Conservation (phyloP, 2,329 filamentous ascomycete species). For the Fusarium torulosum region DNA sequence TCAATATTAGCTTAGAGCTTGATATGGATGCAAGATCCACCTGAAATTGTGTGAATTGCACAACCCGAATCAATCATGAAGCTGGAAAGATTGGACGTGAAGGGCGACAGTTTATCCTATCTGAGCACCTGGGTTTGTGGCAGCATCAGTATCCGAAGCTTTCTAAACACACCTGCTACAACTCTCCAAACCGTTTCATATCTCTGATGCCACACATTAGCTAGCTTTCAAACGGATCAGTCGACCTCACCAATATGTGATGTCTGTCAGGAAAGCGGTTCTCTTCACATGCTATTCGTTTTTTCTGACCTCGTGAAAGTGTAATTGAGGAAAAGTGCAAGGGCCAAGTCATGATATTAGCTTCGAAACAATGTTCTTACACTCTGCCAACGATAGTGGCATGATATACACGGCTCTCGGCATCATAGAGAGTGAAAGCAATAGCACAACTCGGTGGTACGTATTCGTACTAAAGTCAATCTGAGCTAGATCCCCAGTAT, state of each 20-base stretch:
- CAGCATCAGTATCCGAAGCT: not conserved
- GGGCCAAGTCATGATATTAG: slow-evolving; percentile 3
- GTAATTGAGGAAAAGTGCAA: not conserved
- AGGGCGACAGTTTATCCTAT: not conserved
- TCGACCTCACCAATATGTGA: not conserved
- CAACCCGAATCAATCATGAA: not conserved
- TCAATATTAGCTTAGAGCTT: not conserved
- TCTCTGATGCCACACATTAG: not conserved
- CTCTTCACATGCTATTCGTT: not conserved
- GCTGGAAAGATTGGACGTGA: not conserved
- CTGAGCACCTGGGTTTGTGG: not conserved
- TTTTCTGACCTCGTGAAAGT: not conserved
- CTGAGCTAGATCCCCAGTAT: not conserved
- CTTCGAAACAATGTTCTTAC: slow-evolving; percentile 22
- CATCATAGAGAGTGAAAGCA: not conserved
- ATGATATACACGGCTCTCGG: not conserved
- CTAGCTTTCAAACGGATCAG: not conserved
- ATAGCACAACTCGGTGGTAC: not conserved
- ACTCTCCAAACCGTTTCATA: not conserved
- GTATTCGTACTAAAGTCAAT: not conserved
- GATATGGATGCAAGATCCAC: not conserved
- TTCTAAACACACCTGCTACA: slow-evolving; percentile 6
- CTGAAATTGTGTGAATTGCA: not conserved
- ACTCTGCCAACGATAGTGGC: not conserved
- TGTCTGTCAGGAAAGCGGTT: not conserved